Evolutionary conservation across 306 rosid genomes (phyloP).

Genomic region (Betula pendula): DNA sequence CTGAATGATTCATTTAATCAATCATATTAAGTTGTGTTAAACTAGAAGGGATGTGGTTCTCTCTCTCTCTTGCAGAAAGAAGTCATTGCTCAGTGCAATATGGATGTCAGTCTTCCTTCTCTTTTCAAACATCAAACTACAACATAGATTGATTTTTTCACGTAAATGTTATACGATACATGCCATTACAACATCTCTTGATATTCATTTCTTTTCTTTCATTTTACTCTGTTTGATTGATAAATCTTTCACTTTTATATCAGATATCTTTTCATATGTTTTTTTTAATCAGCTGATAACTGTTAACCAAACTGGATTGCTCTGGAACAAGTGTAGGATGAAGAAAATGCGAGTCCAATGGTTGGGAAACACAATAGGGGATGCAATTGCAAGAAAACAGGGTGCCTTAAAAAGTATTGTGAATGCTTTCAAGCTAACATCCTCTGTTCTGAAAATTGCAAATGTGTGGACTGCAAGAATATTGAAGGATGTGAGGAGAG

Average conservation of each 20-base stretch:
- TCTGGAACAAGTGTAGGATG: conserved; percentile 62
- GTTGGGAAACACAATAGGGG: conserved; percentile 94
- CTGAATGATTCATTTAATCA: neutral
- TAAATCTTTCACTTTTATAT: neutral
- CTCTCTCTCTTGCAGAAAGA: neutral
- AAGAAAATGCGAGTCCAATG: conserved; percentile 65
- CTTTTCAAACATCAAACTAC: neutral
- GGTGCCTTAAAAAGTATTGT: conserved; percentile 95
- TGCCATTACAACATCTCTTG: neutral
- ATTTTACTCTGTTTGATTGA: neutral
- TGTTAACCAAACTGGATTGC: conserved; percentile 7
- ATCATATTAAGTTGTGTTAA: neutral
- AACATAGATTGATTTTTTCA: neutral
- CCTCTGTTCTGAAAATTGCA: conserved; percentile 95
- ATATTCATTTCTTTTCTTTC: neutral
- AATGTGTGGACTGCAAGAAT: conserved; percentile 96
- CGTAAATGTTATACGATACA: neutral
- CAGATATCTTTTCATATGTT: neutral
- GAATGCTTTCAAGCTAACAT: conserved; percentile 98
- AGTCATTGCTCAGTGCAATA: neutral
- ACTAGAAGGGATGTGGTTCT: neutral
- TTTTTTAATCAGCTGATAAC: neutral
- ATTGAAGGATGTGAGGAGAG: conserved; percentile 96
- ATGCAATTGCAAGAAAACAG: conserved; percentile 94
- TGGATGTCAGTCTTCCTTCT: neutral